Conservation (phyloP, 75 land plant genomes). For the Picea glauca region DNA sequence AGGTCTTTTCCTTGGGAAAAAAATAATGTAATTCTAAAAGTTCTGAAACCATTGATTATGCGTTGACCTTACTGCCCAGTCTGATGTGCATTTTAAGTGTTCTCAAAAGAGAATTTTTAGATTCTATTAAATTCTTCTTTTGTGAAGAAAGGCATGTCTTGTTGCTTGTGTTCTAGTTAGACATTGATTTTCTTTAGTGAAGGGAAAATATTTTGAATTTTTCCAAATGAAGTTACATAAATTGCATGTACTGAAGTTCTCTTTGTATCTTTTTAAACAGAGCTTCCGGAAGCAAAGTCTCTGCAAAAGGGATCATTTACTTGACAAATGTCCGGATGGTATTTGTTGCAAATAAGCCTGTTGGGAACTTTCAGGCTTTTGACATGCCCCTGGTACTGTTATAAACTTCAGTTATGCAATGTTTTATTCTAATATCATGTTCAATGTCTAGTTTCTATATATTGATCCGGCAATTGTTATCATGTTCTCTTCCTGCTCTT, state of each 20-base stretch:
- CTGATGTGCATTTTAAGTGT: background rate
- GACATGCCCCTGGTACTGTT: conserved; percentile 77
- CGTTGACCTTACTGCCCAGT: background rate
- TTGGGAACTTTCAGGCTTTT: conserved; percentile 60
- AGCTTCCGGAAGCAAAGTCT: conserved; percentile 42
- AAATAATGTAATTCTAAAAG: background rate
- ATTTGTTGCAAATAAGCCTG: conserved; percentile 69
- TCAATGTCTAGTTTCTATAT: background rate
- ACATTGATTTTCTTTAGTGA: no score
- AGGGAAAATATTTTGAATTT: no score
- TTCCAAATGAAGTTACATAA: background rate
- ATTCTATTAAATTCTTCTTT: no score
- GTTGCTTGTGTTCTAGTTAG: no score
- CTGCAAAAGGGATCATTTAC: conserved; percentile 67
- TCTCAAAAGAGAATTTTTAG: background rate
- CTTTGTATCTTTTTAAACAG: conserved; percentile 20
- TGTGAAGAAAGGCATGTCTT: no score
- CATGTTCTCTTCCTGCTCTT: conserved; percentile 15
- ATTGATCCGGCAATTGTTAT: background rate
- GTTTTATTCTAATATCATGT: background rate
- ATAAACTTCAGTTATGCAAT: conserved; percentile 11
- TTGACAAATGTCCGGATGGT: conserved; percentile 76
- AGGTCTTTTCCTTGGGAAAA: no score
- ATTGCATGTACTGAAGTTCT: background rate
- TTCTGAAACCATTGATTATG: background rate